phyloP scores from a whole-genome alignment of 2,329 filamentous ascomycete genomes.

The Trichoderma polysporum region DNA sequence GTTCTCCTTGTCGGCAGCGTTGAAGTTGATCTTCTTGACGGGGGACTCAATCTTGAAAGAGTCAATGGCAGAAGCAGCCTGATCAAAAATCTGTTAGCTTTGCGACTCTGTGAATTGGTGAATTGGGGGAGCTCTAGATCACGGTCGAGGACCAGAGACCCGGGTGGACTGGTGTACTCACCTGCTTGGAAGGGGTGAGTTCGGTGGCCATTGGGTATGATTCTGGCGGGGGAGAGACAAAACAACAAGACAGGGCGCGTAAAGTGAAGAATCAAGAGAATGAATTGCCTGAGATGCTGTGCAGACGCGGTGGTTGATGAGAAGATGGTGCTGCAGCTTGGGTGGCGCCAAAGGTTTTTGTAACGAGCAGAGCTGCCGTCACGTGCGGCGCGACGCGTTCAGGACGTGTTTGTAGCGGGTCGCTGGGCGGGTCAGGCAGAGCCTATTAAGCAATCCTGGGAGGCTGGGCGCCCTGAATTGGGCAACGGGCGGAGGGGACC shows the following conservation, averaged over 20 bases:
- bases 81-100: constrained; percentile 22
- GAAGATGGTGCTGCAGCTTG: constrained; percentile 23
- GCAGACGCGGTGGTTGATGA: constrained; percentile 32
- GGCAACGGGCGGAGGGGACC: not conserved
- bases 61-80: constrained; percentile 87
- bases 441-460: constrained; percentile 15
- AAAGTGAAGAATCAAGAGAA: constrained; percentile 19
- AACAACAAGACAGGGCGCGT: constrained; percentile 24
- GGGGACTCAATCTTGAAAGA: constrained; percentile 91
- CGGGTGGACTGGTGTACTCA: constrained; percentile 34
- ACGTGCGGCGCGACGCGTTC: constrained; percentile 41
- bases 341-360: constrained; percentile 41
- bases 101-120: constrained; percentile 29
- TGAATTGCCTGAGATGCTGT: constrained; percentile 25
- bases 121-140: constrained; percentile 25
- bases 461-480: constrained; percentile 19
- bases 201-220: constrained; percentile 68
- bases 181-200: constrained; percentile 62
- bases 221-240: constrained; percentile 13
- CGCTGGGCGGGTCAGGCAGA: constrained; percentile 29
- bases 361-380: constrained; percentile 37
- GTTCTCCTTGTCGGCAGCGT: constrained; percentile 78
- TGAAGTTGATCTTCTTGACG: constrained; percentile 84
- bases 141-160: constrained; percentile 25
- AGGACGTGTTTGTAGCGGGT: constrained; percentile 30